Conservation (phyloP, 495 filamentous ascomycete species). For the Sphaerosporella brunnea region DNA sequence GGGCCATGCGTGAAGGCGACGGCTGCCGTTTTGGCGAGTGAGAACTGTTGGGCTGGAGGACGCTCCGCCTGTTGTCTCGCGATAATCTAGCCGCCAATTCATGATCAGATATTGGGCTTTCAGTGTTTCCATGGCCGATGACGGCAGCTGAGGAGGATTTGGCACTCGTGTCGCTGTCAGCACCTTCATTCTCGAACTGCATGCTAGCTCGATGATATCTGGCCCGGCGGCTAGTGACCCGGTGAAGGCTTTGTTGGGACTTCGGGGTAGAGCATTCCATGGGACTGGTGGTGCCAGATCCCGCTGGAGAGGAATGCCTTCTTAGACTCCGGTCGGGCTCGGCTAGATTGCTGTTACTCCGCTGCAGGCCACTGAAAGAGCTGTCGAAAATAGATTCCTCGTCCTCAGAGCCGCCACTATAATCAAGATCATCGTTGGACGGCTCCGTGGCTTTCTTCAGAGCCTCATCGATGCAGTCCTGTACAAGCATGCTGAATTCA, state of each 20-base stretch:
- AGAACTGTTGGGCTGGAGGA: slow-evolving; percentile 28
- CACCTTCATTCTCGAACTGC: slow-evolving; percentile 26
- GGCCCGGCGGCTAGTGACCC: slow-evolving; percentile 9
- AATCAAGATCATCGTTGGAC: slow-evolving; percentile 30
- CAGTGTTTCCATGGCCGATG: slow-evolving; percentile 45
- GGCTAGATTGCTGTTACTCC: slow-evolving; percentile 12
- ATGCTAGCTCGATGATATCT: slow-evolving; percentile 21
- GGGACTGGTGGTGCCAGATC: slow-evolving; percentile 74
- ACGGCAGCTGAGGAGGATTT: slow-evolving; percentile 62
- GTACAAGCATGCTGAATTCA: slow-evolving; percentile 76
- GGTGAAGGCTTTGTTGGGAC: slow-evolving; percentile 55
- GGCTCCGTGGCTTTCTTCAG: slow-evolving; percentile 66
- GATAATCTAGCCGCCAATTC: slow-evolving; percentile 48
- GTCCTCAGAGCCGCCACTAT: slow-evolving; percentile 20
- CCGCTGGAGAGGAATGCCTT: slow-evolving; percentile 42
- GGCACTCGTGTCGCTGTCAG: slow-evolving; percentile 71
- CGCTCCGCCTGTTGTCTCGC: slow-evolving; percentile 65
- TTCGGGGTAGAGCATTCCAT: slow-evolving; percentile 80
- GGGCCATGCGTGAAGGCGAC: slow-evolving; percentile 51
- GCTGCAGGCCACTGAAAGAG: slow-evolving; percentile 22
- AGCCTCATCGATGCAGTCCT: slow-evolving; percentile 86
- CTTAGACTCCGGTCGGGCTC: slow-evolving; percentile 18
- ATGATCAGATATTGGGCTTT: slow-evolving; percentile 79
- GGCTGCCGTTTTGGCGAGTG: slow-evolving; percentile 64
- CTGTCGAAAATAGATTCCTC: slow-evolving; percentile 24